Evolutionary conservation across 2,329 filamentous ascomycete species (phyloP).

Genomic region (Penicillium sp.): DNA sequence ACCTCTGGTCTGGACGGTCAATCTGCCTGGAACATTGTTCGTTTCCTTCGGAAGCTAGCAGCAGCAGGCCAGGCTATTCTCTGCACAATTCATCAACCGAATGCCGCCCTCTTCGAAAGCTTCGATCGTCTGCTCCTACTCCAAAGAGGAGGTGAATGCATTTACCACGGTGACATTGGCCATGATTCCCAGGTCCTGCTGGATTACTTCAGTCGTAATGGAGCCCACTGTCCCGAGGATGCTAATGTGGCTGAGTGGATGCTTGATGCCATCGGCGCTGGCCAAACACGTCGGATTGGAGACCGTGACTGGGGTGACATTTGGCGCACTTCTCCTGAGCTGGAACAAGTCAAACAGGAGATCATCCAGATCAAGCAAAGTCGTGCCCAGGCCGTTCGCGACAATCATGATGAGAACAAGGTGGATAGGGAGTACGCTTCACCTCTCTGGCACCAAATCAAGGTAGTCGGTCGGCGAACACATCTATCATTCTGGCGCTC

Average conservation of each 20-base stretch:
- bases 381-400: slow-evolving; percentile 49
- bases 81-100: slow-evolving; percentile 61
- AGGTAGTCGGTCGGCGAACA: slow-evolving; percentile 68
- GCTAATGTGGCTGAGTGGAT: slow-evolving; percentile 54
- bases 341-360: slow-evolving; percentile 62
- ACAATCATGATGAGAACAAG: slow-evolving; percentile 36
- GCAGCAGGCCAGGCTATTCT: slow-evolving; percentile 58
- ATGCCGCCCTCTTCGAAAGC: slow-evolving; percentile 54
- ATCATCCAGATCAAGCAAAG: slow-evolving; percentile 65
- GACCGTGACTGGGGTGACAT: slow-evolving; percentile 76
- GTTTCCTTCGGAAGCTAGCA: slow-evolving; percentile 58
- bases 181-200: slow-evolving; percentile 48
- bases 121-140: slow-evolving; percentile 58
- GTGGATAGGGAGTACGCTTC: slow-evolving; percentile 78
- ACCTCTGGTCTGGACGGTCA: slow-evolving; percentile 58
- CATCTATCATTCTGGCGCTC: slow-evolving; percentile 80
- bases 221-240: slow-evolving; percentile 48
- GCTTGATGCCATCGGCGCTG: slow-evolving; percentile 67
- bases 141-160: slow-evolving; percentile 52
- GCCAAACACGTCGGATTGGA: slow-evolving; percentile 68
- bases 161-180: slow-evolving; percentile 56
- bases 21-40: slow-evolving; percentile 58
- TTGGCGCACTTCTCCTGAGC: slow-evolving; percentile 71
- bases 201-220: slow-evolving; percentile 53
- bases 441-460: slow-evolving; percentile 74